phyloP scores from a whole-genome alignment of 1,284 basidiomycete genomes.

The Irpex sp. region DNA sequence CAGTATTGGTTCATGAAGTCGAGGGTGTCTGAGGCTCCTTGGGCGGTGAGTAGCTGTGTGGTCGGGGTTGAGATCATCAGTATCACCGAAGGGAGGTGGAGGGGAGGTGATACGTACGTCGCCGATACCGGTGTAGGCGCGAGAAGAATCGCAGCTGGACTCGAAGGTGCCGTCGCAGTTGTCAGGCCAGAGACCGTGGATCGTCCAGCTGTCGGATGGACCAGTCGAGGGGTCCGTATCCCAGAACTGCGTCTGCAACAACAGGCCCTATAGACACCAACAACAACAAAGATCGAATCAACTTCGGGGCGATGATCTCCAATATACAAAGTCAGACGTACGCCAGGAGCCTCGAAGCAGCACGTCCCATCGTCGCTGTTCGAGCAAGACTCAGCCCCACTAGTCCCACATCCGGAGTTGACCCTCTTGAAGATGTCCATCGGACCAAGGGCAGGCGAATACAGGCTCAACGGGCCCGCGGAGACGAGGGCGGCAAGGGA shows the following conservation, averaged over 20 bases:
- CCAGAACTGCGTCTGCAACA: slow-evolving; percentile 52
- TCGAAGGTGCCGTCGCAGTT: slow-evolving; percentile 64
- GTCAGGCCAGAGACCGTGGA: slow-evolving; percentile 73
- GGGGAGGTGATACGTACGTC: slow-evolving; percentile 30
- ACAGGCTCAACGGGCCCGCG: slow-evolving; percentile 6
- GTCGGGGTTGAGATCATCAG: neutral
- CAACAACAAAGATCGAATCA: too few relatives aligned
- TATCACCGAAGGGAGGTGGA: neutral
- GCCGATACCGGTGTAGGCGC: slow-evolving; percentile 54
- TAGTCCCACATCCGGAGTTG: slow-evolving; percentile 29
- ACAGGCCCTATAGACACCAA: slow-evolving; percentile 39
- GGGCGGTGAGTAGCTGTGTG: slow-evolving; percentile 49
- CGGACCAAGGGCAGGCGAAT: slow-evolving; percentile 7
- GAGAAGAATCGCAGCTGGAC: slow-evolving; percentile 58
- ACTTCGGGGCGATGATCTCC: too few relatives aligned
- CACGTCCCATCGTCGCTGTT: slow-evolving; percentile 24
- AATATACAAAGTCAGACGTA: slow-evolving; percentile 10
- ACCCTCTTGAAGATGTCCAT: slow-evolving; percentile 24
- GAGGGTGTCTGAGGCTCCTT: slow-evolving; percentile 59
- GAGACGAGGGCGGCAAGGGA: slow-evolving; percentile 4
- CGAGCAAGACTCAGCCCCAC: slow-evolving; percentile 30
- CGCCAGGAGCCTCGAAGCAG: slow-evolving; percentile 32
- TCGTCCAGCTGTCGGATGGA: slow-evolving; percentile 66
- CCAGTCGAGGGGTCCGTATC: slow-evolving; percentile 50
- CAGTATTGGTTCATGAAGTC: slow-evolving; percentile 67